These are phyloP conservation scores for Gonapodya sp. DNA, from an alignment of 192 early-diverging fungal species.

Conservation along the genomic window DNA sequence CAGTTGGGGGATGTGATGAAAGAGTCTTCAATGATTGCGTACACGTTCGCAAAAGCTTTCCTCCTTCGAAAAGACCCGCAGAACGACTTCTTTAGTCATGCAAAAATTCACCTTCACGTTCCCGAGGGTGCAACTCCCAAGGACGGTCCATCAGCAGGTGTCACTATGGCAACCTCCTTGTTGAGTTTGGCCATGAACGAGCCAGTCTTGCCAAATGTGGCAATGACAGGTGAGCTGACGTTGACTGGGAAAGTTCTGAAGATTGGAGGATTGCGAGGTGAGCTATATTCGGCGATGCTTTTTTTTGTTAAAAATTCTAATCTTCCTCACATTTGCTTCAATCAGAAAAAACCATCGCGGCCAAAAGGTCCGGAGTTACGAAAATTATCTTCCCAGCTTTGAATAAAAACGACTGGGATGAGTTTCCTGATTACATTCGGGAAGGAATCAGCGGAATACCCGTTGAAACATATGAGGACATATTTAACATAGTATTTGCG, in stretches of 20 bases:
- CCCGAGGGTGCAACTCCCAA: slow-evolving; percentile 97
- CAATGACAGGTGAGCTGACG: slow-evolving; percentile 98
- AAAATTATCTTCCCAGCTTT: slow-evolving; percentile 82
- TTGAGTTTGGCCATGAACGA: slow-evolving; percentile 81
- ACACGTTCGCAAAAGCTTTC: slow-evolving; percentile 88
- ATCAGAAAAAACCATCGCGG: slow-evolving; percentile 87
- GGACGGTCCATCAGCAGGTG: slow-evolving; percentile 94
- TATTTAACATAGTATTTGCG: slow-evolving; percentile 8
- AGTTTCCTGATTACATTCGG: slow-evolving; percentile 83
- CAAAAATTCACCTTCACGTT: slow-evolving; percentile 86
- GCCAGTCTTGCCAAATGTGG: slow-evolving; percentile 66
- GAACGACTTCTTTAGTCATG: slow-evolving; percentile 86
- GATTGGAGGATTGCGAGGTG: slow-evolving; percentile 87
- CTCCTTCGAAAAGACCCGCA: slow-evolving; percentile 63
- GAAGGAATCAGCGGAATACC: slow-evolving; percentile 52
- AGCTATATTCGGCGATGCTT: background rate
- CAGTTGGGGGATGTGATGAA: slow-evolving; percentile 99
- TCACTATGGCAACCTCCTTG: slow-evolving; percentile 91
- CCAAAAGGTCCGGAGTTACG: slow-evolving; percentile 82
- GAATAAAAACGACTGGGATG: slow-evolving; percentile 91
- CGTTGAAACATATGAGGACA: background rate
- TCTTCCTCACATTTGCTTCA: background rate
- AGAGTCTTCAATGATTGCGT: slow-evolving; percentile 88
- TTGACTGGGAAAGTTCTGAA: slow-evolving; percentile 94
- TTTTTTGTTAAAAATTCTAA: background rate